Base-by-base conservation (phyloP, 2,329 filamentous ascomycete species). In the Mariannaea sp. region DNA sequence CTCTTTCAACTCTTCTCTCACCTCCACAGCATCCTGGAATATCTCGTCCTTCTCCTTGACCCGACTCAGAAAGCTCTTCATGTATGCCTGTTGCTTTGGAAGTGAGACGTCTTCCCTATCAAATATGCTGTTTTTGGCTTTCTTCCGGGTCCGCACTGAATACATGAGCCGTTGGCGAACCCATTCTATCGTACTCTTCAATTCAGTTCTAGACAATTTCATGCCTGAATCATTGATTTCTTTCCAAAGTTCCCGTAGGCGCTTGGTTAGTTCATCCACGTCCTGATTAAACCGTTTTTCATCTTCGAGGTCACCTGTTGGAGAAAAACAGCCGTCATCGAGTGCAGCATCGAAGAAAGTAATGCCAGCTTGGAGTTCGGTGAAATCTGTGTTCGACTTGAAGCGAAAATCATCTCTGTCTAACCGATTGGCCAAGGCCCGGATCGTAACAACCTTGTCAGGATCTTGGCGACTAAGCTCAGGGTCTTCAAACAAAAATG, bases 181-280 rank as follows among this genome's bases (percentile, higher is more conserved):
- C 52, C 85, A 80, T 64, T 95, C 88, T 32, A 96, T 77, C 9
- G 81, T 79, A 48, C 85, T 85, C 71, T 96, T 96, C 10, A 89
- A 85, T 65, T 95, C 85, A 24, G 89, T 88, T 24, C 89, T 82
- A 13, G 82, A 80, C 53, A 94, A 77, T 17, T 84, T 84, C 38
- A 90, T 87, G 33, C 89, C 90, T 1, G 86, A 81, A 65, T 92
- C 89, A 53, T 86, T 81, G 64, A 96, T 95, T 32, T 80, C 80
- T 52, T 77, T 75, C 71, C 78, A 79, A 26, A 85, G 73, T 13
- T 73, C 69, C 57, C 86, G 83, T 45, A 95, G 75, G 27, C 75
- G 77, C 14, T 73, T 71, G 1, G 83, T 78, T 4, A 96, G 77
- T 17, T 73, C 75, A 70, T 96, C 92, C 27, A 96, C 77, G 9